A percentile compares a stretch with the other conserved stretches of the same genome.
Conservation (phyloP, 202 grass and related monocot genomes). For the Dendrocalamus latiflorus region DNA sequence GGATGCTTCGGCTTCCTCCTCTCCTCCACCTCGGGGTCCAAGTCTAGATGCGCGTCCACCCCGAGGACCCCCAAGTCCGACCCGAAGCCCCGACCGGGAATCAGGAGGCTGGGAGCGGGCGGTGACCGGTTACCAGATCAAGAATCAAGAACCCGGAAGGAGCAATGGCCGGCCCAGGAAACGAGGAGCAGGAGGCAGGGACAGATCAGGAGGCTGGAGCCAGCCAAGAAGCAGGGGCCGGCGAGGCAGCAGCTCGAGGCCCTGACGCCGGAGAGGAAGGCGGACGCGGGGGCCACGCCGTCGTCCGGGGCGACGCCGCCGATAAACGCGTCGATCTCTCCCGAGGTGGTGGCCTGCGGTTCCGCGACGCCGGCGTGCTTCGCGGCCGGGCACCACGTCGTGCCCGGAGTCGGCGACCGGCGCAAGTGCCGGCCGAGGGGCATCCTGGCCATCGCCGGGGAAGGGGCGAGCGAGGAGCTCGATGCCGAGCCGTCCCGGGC, state of each 20-base stretch:
- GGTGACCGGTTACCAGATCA: slow-evolving; percentile 10
- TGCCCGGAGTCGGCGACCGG: slow-evolving; percentile 61
- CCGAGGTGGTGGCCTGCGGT: slow-evolving; percentile 53
- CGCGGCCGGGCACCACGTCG: slow-evolving; percentile 62
- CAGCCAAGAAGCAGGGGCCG: not conserved
- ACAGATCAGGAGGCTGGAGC: slow-evolving; percentile 13
- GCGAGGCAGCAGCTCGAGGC: slow-evolving; percentile 20
- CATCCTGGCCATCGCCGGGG: slow-evolving; percentile 53
- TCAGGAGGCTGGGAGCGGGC: not conserved
- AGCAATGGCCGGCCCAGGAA: not conserved
- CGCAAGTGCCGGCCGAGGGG: slow-evolving; percentile 80
- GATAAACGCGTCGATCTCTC: slow-evolving; percentile 80
- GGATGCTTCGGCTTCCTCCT: slow-evolving; percentile 43
- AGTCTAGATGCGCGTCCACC: slow-evolving; percentile 15
- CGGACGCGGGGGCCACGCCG: slow-evolving; percentile 14
- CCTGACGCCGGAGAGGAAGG: slow-evolving; percentile 52
- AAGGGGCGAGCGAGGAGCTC: slow-evolving; percentile 33
- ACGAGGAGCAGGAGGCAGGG: not conserved
- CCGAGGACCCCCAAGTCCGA: slow-evolving; percentile 23
- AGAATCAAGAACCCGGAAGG: not conserved
- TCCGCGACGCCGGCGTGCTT: slow-evolving; percentile 72
- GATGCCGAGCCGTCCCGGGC: slow-evolving; percentile 35
- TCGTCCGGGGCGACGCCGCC: slow-evolving; percentile 61
- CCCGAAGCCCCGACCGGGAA: not conserved
- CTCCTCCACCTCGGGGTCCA: slow-evolving; percentile 20